Conservation (phyloP, 345 rosid species). For the Gossypium longicalyx region DNA sequence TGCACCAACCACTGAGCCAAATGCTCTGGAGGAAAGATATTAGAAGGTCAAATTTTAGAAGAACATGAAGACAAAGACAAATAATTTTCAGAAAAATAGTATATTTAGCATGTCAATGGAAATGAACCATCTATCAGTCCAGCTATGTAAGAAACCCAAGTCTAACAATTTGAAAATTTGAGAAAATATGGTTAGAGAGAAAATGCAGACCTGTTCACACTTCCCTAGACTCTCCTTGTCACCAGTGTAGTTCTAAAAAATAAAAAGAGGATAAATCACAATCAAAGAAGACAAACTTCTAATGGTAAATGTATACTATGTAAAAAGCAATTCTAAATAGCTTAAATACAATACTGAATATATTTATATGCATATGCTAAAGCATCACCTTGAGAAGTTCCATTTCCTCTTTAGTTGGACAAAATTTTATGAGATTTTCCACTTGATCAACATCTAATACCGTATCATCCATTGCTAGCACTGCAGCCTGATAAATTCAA, state of each 20-base stretch:
- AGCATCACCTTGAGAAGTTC: constrained; percentile 83
- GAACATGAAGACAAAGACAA: background rate
- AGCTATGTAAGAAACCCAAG: background rate
- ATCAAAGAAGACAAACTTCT: constrained; percentile 1
- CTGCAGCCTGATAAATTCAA: constrained; percentile 68
- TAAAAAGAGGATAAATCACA: constrained; percentile 14
- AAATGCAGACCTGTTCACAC: constrained; percentile 84
- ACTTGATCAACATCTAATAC: constrained; percentile 93
- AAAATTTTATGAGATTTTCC: constrained; percentile 95
- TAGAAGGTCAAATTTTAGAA: background rate
- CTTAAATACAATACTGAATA: constrained; percentile 14
- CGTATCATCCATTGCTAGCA: constrained; percentile 91
- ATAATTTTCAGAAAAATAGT: background rate
- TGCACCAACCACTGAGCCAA: background rate
- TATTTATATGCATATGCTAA: constrained; percentile 19
- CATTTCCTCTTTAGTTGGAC: constrained; percentile 99
- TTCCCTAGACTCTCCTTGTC: constrained; percentile 80
- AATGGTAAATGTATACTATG: background rate
- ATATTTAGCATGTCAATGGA: background rate
- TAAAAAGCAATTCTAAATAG: constrained; percentile 9
- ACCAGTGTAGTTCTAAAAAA: constrained; percentile 66
- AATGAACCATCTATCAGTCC: background rate
- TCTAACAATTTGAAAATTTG: constrained; percentile 6
- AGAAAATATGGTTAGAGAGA: constrained; percentile 2
- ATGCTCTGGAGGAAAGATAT: background rate